A percentile compares a stretch with the other conserved stretches of the same genome.
These are phyloP conservation scores for Calonectria pseudoturangicola DNA, from an alignment of 2,329 filamentous ascomycete species.

Conservation along the genomic window DNA sequence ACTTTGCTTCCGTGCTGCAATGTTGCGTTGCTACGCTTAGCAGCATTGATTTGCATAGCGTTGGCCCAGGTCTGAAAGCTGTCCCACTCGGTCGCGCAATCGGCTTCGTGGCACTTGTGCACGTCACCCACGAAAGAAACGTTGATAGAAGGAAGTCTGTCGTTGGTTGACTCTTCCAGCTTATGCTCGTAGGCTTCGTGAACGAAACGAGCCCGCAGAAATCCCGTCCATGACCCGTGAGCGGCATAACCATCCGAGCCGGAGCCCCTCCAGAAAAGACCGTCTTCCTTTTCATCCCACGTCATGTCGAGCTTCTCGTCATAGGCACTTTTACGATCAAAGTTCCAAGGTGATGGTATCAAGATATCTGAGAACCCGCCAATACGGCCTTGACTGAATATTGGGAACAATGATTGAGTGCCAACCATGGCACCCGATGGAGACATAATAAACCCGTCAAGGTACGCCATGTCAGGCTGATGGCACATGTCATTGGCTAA, in stretches of 20 bases:
- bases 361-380: slow-evolving; percentile 73
- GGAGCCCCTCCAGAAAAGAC: slow-evolving; percentile 75
- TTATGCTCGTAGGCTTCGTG: slow-evolving; percentile 67
- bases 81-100: slow-evolving; percentile 60
- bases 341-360: slow-evolving; percentile 73
- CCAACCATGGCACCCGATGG: slow-evolving; percentile 68
- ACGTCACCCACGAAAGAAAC: slow-evolving; percentile 66
- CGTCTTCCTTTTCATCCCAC: slow-evolving; percentile 69
- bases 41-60: slow-evolving; percentile 39
- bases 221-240: slow-evolving; percentile 72
- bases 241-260: slow-evolving; percentile 69
- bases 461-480: slow-evolving; percentile 67
- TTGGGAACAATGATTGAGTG: slow-evolving; percentile 70
- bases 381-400: slow-evolving; percentile 74
- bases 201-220: slow-evolving; percentile 81
- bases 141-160: slow-evolving; percentile 55
- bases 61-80: slow-evolving; percentile 65
- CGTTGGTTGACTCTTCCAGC: slow-evolving; percentile 51
- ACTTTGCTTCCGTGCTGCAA: background rate
- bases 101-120: slow-evolving; percentile 64
- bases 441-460: slow-evolving; percentile 71
- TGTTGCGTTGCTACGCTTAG: slow-evolving; percentile 15
- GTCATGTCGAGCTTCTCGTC: slow-evolving; percentile 66
- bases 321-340: slow-evolving; percentile 74
- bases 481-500: slow-evolving; percentile 72